These are phyloP conservation scores for Cytospora piceicola DNA, from an alignment of 2,329 filamentous ascomycete genomes.

Conservation along the genomic window DNA sequence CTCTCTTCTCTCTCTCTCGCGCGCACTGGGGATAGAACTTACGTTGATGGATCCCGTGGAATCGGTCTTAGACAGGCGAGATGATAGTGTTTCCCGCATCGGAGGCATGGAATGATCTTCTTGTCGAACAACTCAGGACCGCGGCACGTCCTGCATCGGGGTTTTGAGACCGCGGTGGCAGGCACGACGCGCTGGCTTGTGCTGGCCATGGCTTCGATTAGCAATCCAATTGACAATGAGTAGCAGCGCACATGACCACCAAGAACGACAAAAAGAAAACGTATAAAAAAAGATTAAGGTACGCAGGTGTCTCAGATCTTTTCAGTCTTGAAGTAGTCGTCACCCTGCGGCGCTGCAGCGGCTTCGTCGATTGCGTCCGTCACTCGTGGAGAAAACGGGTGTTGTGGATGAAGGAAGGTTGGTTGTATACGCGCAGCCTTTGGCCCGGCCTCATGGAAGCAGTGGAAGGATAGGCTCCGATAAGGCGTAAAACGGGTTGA, in stretches of 20 bases:
- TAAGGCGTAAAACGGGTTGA: slow-evolving; percentile 46
- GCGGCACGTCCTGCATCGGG: slow-evolving; percentile 23
- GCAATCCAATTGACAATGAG: neutral
- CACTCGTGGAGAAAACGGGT: slow-evolving; percentile 24
- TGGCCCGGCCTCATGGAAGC: slow-evolving; percentile 55
- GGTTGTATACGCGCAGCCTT: slow-evolving; percentile 59
- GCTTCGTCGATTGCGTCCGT: slow-evolving; percentile 45
- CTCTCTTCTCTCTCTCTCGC: neutral
- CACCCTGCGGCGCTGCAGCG: slow-evolving; percentile 54
- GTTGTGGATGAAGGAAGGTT: slow-evolving; percentile 1
- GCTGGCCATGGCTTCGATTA: slow-evolving; percentile 25
- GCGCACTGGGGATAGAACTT: slow-evolving; percentile 1
- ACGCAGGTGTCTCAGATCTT: slow-evolving; percentile 68
- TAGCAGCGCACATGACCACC: slow-evolving; percentile 14
- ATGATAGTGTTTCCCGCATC: slow-evolving; percentile 35
- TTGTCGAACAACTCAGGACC: slow-evolving; percentile 31
- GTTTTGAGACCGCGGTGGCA: neutral
- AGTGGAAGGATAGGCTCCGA: slow-evolving; percentile 56
- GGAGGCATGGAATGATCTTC: slow-evolving; percentile 33
- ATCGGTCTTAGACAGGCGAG: slow-evolving; percentile 34
- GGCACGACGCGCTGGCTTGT: slow-evolving; percentile 9
- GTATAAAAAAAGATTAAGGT: slow-evolving; percentile 24
- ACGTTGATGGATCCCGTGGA: slow-evolving; percentile 30
- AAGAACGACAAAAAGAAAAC: slow-evolving; percentile 28
- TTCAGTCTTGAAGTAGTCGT: slow-evolving; percentile 65